Base-by-base conservation (phyloP, 768 basidiomycete species). In the Pilatotrama ljubarskyi region DNA sequence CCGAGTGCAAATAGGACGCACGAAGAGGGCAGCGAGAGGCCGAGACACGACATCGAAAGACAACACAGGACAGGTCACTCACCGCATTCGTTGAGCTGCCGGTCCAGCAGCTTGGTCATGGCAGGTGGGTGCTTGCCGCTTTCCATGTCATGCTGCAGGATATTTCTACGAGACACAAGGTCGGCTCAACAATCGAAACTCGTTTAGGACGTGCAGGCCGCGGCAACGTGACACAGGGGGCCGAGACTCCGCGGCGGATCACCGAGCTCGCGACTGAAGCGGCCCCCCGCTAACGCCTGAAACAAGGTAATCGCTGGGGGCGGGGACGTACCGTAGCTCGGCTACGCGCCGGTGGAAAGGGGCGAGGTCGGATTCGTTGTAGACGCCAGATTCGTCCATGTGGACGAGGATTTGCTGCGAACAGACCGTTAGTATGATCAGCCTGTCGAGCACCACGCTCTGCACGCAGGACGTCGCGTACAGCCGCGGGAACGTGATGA, bases 301-400 rank as follows among this genome's bases (percentile, higher is more conserved):
- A 49, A 55, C 41, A 11, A 44, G 52, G 18, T 15, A 37, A 38
- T 43, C 41, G 43, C 43, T 41, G 51, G 42, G 37, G 35, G 29
- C 15, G 1, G 18, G 40, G 36, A 71, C 67, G 63, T 57, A 80
- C 61, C 92, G 88, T 40, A 99, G 81, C 63, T 95, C 90, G 24
- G 80, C 77, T 51, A 98, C 75, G 59, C 97, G 86, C 63, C 82
- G 81, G 57, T 88, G 85, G 75, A 98, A 98, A 1, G 97, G 95
- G 26, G 82, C 81, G 29, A 98, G 86, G 76, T 97, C 93, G 22
- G 87, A 77, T 69, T 95, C 92, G 65, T 93, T 98, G 75, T 98
- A 98, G 44, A 93, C 88, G 6, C 90, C 90, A 1, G 93, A 94
- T 72, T 99, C 97, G 73, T 95, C 91, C 89, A 98, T 91, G 71